Evolutionary conservation across 2,329 filamentous ascomycete species (phyloP), one percentile per base, ranked within the genome.

Genomic region (Leptoxyphium fumago): DNA sequence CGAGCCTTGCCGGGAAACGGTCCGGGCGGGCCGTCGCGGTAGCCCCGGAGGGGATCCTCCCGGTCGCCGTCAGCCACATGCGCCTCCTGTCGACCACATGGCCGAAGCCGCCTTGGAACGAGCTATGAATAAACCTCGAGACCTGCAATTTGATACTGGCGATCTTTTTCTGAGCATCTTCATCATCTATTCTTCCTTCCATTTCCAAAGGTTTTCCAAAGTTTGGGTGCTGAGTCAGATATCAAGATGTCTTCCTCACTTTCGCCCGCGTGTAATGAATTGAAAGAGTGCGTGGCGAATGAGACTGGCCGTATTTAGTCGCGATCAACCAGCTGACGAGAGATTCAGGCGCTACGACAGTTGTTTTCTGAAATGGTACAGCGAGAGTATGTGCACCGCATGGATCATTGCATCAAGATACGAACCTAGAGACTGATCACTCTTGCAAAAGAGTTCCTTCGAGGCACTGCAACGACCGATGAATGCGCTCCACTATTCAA

Each of bases 291-390:
- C 57, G 79, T 62, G 30, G 39, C 10, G 14, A n/a, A 29, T 10
- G 5, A 4, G 32, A 36, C 14, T 15, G 15, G 14, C 8, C n/a
- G 14, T 41, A 40, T 32, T 36, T 28, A 43, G 38, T n/a, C 2
- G 29, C 28, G 43, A 18, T 26, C 21, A 26, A 26, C 21, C 21
- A 26, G 21, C 21, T 26, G 21, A 26, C 21, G 21, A 26, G 21
- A 7, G 21, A 26, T 13, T 5, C 48, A 95, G 88, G 62, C 84
- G 81, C 55, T 98, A 98, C 61, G 91, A 98, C 64, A 88, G 82
- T 43, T 98, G 91, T 68, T 98, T 98, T 62, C 70, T 98, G 51
- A 96, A 94, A 67, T 98, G 91, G 91, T 98, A 98, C 64, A 95
- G 88, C 61, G 91, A 98, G 67, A 96, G 91, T 95, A 72, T 46